Evolutionary conservation across 257 asterid species (phyloP), one percentile per base, ranked within the genome.

Genomic region (Solanum pimpinellifolium): DNA sequence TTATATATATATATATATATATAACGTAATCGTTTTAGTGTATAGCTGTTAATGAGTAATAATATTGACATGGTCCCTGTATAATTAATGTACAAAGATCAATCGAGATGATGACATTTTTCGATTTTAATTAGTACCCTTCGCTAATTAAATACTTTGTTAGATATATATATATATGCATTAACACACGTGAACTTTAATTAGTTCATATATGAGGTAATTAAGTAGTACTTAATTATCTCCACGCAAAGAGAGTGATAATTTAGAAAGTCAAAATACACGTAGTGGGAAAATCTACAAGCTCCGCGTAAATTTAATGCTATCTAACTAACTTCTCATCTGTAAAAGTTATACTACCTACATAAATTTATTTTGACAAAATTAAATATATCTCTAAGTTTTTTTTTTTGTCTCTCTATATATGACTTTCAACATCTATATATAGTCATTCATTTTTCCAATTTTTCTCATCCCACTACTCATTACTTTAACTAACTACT

Each of bases 261-360:
- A 27, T 27, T 8, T 77, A 76, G 60, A 78, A 29, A 25, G 84
- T 27, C 16, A 78, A 1, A 41, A 42, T 60, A 60, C 49, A 29
- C 23, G 84, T 18, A 31, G 85, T 29, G 44, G 20, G 29, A 29
- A 49, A 49, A 80, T 29, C 85, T 80, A 80, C 68, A 8, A 25
- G 39, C 14, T 86, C 88, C 84, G 84, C 84, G 88, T 86, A 35
- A 86, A 72, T 70, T 86, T 86, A 87, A 87, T 83, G 89, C 87
- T 35, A 68, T 73, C 52, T 31, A 49, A 73, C 46, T 37, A 72
- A 35, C 33, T 69, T 83, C 76, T 70, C 87, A 83, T 82, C 83
- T 70, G 82, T 87, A 68, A 46, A 83, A 66, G n/a, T 12, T 42
- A 59, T 60, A 11, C 16, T n/a, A 37, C 80, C 8, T n/a, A 37